Conservation (phyloP, 768 basidiomycete species). For the Psilocybe cubensis region DNA sequence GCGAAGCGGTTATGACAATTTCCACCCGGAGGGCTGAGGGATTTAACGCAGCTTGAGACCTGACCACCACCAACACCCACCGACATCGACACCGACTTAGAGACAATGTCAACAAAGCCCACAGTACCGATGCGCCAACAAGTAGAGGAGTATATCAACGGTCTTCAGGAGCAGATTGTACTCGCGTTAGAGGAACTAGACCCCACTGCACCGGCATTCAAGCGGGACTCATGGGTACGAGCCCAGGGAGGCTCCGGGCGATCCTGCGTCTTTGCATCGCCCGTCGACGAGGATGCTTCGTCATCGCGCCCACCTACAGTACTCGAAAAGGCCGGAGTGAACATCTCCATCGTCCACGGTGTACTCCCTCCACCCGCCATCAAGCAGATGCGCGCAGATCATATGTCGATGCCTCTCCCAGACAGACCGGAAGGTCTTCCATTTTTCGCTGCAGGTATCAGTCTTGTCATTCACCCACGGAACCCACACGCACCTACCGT, state of each 20-base stretch:
- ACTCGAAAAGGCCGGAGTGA: constrained; percentile 96
- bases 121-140: constrained; percentile 68
- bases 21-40: neutral
- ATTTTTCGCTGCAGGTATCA: constrained; percentile 92
- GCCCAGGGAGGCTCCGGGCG: constrained; percentile 74
- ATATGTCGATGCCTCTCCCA: constrained; percentile 71
- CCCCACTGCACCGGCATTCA: constrained; percentile 68
- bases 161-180: constrained; percentile 83
- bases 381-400: constrained; percentile 94
- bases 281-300: constrained; percentile 35
- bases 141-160: constrained; percentile 75
- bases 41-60: constrained; percentile 10
- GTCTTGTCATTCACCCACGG: constrained; percentile 90
- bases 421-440: constrained; percentile 70
- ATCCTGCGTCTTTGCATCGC: constrained; percentile 79
- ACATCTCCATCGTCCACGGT: constrained; percentile 91
- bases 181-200: constrained; percentile 79
- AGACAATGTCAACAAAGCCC: constrained; percentile 18
- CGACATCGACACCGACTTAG: neutral
- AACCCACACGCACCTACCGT: constrained; percentile 95
- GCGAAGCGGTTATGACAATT: constrained; percentile 6
- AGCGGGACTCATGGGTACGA: constrained; percentile 81
- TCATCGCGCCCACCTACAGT: constrained; percentile 40
- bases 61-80: constrained; percentile 14
- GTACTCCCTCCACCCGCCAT: constrained; percentile 86